Base-by-base conservation (phyloP, 2,329 filamentous ascomycete species). In the Nemania diffusa region DNA sequence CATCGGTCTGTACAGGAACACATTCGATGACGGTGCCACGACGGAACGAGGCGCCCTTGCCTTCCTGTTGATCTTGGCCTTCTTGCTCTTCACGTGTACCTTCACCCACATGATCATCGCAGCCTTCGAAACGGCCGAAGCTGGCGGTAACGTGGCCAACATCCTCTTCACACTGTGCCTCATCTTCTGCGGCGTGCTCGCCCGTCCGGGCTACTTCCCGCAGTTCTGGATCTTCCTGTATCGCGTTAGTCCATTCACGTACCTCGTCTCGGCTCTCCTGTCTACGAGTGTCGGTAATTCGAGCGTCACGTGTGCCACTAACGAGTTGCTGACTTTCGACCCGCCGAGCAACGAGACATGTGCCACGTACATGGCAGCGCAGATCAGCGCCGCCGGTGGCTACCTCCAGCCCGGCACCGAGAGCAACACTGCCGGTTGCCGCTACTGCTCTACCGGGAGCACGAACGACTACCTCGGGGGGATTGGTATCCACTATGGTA, bases 141-240 rank as follows among this genome's bases (percentile, higher is more conserved):
- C 87, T 0, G 92, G 89, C 64, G 91, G 89, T 59, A 93, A 93
- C 78, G 83, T 96, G 68, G 91, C 91, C 73, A 92, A 93, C 69
- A 77, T 95, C 65, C 81, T 91, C 73, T 94, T 95, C 81, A 89
- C 86, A 40, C 83, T 95, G 62, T 89, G 85, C 67, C 83, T 94
- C 60, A 87, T 93, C 73, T 95, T 94, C 84, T 92, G 90, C 74
- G 85, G 90, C 84, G 90, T 96, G 57, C 85, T 97, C 69, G 88
- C 88, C 5, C 79, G 82, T 1, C 90, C 90, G 0, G 76, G 78
- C 0, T 79, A 82, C 1, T 84, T 94, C n/a, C 91, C 92, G 0
- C 82, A 86, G 2, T 93, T 93, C 82, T 94, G 92, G 92, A 87
- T 89, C 71, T 92, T 91, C 82, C 90, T 92, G 87, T 92, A 93